Evolutionary conservation across 768 basidiomycete genomes (phyloP).

Genomic region (Grammothele lineata): DNA sequence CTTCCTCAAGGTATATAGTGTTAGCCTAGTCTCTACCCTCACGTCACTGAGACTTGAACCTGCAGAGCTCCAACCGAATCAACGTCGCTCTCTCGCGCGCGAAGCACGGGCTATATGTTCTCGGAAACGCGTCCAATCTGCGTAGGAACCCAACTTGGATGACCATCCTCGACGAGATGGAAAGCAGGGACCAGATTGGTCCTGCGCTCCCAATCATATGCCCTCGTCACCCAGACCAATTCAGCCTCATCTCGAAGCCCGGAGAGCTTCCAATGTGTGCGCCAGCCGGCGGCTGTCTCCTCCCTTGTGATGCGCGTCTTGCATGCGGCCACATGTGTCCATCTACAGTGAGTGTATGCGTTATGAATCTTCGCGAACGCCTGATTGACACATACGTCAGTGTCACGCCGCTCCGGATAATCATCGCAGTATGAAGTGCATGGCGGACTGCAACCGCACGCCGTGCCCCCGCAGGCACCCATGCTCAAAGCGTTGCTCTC

Average conservation of each 20-base stretch:
- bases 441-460: slow-evolving; percentile 40
- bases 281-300: slow-evolving; percentile 60
- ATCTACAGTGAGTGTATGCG: slow-evolving; percentile 40
- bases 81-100: slow-evolving; percentile 71
- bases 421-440: slow-evolving; percentile 46
- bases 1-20: slow-evolving; percentile 57
- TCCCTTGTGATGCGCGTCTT: slow-evolving; percentile 48
- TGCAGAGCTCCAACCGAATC: slow-evolving; percentile 6
- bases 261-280: slow-evolving; percentile 47
- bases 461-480: slow-evolving; percentile 57
- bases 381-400: slow-evolving; percentile 24
- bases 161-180: slow-evolving; percentile 52
- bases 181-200: slow-evolving; percentile 43
- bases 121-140: slow-evolving; percentile 62
- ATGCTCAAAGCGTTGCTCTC: slow-evolving; percentile 48
- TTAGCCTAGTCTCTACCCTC: background rate
- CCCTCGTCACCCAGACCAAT: slow-evolving; percentile 44
- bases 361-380: too few relatives aligned
- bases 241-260: slow-evolving; percentile 42
- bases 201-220: slow-evolving; percentile 54
- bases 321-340: slow-evolving; percentile 65
- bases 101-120: slow-evolving; percentile 65
- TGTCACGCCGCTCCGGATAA: slow-evolving; percentile 60
- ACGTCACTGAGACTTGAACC: too few relatives aligned
- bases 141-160: slow-evolving; percentile 54